Percentiles rank a stretch among this genome's conserved stretches.
Evolutionary conservation across 768 basidiomycete species (phyloP).

Genomic region (Macrolepiota fuliginosa): DNA sequence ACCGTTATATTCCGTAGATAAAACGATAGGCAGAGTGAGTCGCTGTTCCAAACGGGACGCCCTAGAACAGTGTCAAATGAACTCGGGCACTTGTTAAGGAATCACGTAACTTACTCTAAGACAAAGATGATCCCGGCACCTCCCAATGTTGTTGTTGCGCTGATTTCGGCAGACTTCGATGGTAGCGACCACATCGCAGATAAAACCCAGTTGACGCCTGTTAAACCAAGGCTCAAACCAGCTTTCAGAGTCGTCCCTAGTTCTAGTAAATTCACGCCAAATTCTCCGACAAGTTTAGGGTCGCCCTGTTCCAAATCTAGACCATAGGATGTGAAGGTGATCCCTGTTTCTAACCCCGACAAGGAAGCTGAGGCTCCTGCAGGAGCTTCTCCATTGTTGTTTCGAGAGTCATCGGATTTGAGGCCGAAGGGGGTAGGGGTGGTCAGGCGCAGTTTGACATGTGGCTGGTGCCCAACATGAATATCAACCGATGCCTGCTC

Average conservation of each 20-base stretch:
- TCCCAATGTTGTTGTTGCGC: constrained; percentile 36
- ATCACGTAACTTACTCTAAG: constrained; percentile 48
- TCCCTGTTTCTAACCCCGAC: constrained; percentile 26
- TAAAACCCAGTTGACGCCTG: constrained; percentile 29
- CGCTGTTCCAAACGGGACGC: constrained; percentile 55
- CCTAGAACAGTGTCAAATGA: constrained; percentile 31
- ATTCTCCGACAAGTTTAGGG: constrained; percentile 49
- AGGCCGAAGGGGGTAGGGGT: constrained; percentile 55
- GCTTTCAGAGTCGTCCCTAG: constrained; percentile 52
- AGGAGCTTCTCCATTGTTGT: constrained; percentile 43
- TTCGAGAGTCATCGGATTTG: constrained; percentile 39
- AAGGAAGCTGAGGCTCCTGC: not conserved
- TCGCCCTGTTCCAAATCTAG: constrained; percentile 8
- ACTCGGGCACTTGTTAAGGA: constrained; percentile 5
- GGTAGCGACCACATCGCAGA: constrained; percentile 11
- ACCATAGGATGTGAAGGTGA: constrained; percentile 33
- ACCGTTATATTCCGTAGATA: constrained; percentile 50
- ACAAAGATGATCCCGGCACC: constrained; percentile 47
- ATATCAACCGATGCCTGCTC: constrained; percentile 45
- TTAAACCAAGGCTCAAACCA: constrained; percentile 45
- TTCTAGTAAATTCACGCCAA: constrained; percentile 51
- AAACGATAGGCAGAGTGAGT: constrained; percentile 53
- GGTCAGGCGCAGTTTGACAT: constrained; percentile 33
- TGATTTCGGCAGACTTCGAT: constrained; percentile 8
- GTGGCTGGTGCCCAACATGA: constrained; percentile 22